Evolutionary conservation across 2,329 filamentous ascomycete genomes (phyloP).

Genomic region (Xylariaceae sp.): DNA sequence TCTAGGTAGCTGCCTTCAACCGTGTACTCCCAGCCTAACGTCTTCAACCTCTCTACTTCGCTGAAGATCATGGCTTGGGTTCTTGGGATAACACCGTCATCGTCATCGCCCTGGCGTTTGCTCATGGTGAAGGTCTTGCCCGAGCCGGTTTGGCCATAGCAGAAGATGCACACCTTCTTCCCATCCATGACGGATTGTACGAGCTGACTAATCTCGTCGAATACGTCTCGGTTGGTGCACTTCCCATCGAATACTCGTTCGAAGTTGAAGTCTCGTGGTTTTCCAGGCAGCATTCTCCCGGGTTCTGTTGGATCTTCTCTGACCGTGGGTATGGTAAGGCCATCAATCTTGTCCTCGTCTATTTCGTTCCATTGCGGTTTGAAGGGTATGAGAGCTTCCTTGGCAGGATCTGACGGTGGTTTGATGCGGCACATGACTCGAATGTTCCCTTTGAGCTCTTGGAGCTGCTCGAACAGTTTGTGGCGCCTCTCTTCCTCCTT

Average conservation of each 20-base stretch:
- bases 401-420: conserved; percentile 66
- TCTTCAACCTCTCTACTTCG: conserved; percentile 80
- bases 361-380: conserved; percentile 66
- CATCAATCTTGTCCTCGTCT: conserved; percentile 83
- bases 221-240: conserved; percentile 83
- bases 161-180: conserved; percentile 99
- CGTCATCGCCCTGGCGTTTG: conserved; percentile 60
- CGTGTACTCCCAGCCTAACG: conserved; percentile 92
- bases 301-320: conserved; percentile 80
- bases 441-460: conserved; percentile 98
- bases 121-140: conserved; percentile 96
- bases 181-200: conserved; percentile 96
- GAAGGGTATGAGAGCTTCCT: conserved; percentile 75
- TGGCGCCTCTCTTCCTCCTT: conserved; percentile 90
- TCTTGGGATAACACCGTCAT: conserved; percentile 91
- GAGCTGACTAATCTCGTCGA: conserved; percentile 94
- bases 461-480: conserved; percentile 95
- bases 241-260: conserved; percentile 87
- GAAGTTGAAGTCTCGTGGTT: conserved; percentile 86
- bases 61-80: conserved; percentile 94
- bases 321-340: conserved; percentile 83
- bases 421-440: conserved; percentile 97
- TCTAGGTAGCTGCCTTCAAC: conserved; percentile 97
- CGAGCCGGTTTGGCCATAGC: conserved; percentile 95
- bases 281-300: conserved; percentile 67